Percentiles rank a stretch among this genome's conserved stretches.
phyloP scores from a whole-genome alignment of 2,329 filamentous ascomycete species.

The Tolypocladium paradoxum region DNA sequence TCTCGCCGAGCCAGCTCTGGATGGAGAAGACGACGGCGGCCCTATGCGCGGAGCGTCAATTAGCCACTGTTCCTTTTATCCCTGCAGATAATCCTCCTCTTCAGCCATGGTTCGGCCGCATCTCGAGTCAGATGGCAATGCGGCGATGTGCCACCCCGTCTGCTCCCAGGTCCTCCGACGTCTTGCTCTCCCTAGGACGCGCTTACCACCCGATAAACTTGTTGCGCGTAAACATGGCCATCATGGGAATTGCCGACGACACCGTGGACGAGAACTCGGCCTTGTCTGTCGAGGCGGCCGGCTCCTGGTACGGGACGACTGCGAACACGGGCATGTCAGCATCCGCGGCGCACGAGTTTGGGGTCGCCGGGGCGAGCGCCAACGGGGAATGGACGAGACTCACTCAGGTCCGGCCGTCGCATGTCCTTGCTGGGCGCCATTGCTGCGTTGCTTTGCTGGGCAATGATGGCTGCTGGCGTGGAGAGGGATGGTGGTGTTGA shows the following conservation, averaged over 20 bases:
- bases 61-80: not conserved
- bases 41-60: constrained; percentile 29
- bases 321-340: not conserved
- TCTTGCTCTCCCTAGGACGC: not conserved
- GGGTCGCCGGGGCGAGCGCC: not conserved
- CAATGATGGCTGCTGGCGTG: not conserved
- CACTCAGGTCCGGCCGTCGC: constrained; percentile 33
- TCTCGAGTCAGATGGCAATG: not conserved
- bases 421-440: constrained; percentile 34
- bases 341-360: not conserved
- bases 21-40: constrained; percentile 63
- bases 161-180: not conserved
- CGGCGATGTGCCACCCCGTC: not conserved
- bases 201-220: constrained; percentile 60
- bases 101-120: not conserved
- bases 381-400: constrained; percentile 6
- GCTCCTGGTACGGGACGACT: constrained; percentile 87
- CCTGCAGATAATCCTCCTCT: not conserved
- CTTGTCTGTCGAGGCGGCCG: constrained; percentile 49
- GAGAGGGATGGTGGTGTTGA: not conserved
- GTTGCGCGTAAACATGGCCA: constrained; percentile 87
- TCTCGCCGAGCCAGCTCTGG: constrained; percentile 70
- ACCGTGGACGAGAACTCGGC: constrained; percentile 63
- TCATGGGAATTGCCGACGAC: constrained; percentile 82
- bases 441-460: not conserved